Base-by-base conservation (phyloP, 345 rosid genomes). In the Populus euphratica region DNA sequence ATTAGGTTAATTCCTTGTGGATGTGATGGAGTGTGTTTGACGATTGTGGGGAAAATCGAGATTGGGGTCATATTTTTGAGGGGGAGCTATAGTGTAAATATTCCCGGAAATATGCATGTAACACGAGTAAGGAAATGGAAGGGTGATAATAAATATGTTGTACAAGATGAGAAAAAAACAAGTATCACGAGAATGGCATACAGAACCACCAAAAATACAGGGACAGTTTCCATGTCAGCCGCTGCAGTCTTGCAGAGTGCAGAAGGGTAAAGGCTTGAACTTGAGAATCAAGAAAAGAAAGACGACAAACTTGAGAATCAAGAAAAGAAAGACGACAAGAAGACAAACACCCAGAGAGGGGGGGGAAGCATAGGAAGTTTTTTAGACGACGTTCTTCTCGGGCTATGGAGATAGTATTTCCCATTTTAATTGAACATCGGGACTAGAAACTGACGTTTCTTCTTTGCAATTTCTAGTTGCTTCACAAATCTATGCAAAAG, bases 191-290 rank as follows among this genome's bases (percentile, higher is more conserved):
- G 89, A 85, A 83, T 68, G 77, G 83, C 80, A 81, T 77, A 80
- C 65, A 77, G 78, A 73, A 38, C 68, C 69, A 73, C 62, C 39
- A 78, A 80, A 76, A 36, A 74, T 29, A 69, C 66, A 68, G 62
- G 49, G 77, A 79, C 90, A 81, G 79, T 80, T 54, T 78, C 89
- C 87, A 77, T 84, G 91, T 89, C 89, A 86, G 90, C 83, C 86
- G 83, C 88, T 86, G 89, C 83, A 82, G 74, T 66, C 77, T 38
- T 71, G 81, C 80, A 67, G 81, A 76, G 72, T 43, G 72, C 83
- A 72, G 81, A 68, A 82, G 74, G 27, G 72, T n/a, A 66, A 27
- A 6, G 38, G 35, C 71, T 54, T 62, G 81, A 67, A 77, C 77
- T 38, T 81, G 74, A 61, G 43, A 70, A 44, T 69, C 52, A 77